Evolutionary conservation across 306 rosid genomes (phyloP).

Genomic region (Quercus variabilis): DNA sequence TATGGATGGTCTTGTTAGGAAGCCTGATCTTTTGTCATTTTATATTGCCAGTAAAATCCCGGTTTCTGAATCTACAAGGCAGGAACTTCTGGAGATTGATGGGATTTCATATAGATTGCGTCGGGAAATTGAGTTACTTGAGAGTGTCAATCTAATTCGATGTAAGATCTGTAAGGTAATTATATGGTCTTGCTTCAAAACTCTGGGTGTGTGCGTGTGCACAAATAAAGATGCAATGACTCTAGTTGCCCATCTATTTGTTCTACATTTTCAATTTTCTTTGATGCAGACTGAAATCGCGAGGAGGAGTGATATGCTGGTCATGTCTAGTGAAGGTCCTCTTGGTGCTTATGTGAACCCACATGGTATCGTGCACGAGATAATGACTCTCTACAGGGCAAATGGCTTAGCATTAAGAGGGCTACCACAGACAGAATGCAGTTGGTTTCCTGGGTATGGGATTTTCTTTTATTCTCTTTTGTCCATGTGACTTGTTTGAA

Average conservation of each 20-base stretch:
- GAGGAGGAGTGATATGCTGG: conserved; percentile 87
- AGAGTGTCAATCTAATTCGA: conserved; percentile 67
- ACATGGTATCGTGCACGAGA: conserved; percentile 69
- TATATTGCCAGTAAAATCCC: conserved; percentile 93
- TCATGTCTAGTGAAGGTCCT: conserved; percentile 96
- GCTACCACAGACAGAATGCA: conserved; percentile 55
- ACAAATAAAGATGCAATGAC: neutral
- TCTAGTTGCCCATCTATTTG: neutral
- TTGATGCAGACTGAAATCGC: conserved; percentile 72
- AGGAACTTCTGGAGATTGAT: conserved; percentile 88
- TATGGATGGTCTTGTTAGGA: conserved; percentile 76
- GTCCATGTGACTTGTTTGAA: conserved; percentile 12
- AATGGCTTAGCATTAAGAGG: conserved; percentile 69
- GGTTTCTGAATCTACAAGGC: conserved; percentile 91
- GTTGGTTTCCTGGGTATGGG: conserved; percentile 99
- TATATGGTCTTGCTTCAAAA: conserved; percentile 12
- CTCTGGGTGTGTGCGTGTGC: neutral
- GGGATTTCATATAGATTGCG: conserved; percentile 88
- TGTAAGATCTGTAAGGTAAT: conserved; percentile 77
- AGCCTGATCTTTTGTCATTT: conserved; percentile 81
- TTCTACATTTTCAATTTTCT: conserved; percentile 2
- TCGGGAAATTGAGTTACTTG: conserved; percentile 89
- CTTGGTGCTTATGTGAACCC: conserved; percentile 92
- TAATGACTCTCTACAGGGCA: conserved; percentile 79
- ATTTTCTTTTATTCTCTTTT: conserved; percentile 7